Evolutionary conservation across 306 rosid species (phyloP).

Genomic region (Vigna angularis): DNA sequence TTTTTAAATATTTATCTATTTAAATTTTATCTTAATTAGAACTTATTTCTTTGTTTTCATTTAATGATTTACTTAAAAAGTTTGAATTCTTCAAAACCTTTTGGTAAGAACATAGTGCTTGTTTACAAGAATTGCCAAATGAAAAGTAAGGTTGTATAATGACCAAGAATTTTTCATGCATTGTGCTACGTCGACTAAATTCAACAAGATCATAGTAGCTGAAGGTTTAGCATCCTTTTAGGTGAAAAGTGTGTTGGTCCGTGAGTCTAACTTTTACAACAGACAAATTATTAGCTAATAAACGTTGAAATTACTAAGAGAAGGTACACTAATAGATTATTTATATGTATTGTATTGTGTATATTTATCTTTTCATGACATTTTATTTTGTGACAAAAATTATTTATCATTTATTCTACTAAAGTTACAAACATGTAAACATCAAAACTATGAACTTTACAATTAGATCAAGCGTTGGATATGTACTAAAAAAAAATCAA

Average conservation of each 20-base stretch:
- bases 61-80: background rate
- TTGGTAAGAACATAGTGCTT: background rate
- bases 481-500: too few species aligned
- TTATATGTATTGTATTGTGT: too few species aligned
- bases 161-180: background rate
- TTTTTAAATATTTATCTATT: too few species aligned
- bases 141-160: background rate
- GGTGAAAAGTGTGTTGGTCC: slow-evolving; percentile 26
- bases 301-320: background rate
- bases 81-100: background rate
- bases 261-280: slow-evolving; percentile 22
- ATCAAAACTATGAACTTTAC: too few species aligned
- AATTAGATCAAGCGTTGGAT: too few species aligned
- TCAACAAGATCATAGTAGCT: background rate
- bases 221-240: background rate
- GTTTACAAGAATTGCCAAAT: background rate
- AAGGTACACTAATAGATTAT: background rate
- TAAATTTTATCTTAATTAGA: too few species aligned
- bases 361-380: background rate
- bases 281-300: slow-evolving; percentile 39
- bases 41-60: background rate
- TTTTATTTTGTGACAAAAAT: background rate
- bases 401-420: background rate
- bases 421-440: too few species aligned
- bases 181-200: background rate